phyloP scores from a whole-genome alignment of 1,284 basidiomycete species.

The Austroboletus niveus region DNA sequence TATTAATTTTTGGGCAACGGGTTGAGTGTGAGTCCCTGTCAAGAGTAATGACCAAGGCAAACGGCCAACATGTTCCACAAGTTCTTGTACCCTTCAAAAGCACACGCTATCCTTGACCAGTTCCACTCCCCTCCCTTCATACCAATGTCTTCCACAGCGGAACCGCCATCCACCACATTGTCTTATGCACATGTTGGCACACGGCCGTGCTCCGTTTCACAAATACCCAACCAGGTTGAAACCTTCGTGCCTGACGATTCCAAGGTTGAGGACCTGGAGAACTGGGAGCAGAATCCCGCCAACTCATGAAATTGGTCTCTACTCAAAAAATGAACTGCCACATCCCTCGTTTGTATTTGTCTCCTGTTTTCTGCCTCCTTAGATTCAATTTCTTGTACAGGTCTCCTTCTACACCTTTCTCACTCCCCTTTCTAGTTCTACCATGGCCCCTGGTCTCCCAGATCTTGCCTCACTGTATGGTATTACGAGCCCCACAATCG shows the following conservation, averaged over 20 bases:
- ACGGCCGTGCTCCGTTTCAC: neutral
- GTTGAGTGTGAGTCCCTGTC: constrained; percentile 7
- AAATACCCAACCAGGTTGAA: constrained; percentile 36
- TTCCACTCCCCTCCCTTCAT: neutral
- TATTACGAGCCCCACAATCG: constrained; percentile 58
- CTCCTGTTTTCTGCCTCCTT: neutral
- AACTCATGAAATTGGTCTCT: constrained; percentile 68
- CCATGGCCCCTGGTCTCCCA: constrained; percentile 78
- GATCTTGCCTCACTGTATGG: constrained; percentile 58
- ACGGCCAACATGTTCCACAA: no score
- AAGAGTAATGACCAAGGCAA: neutral
- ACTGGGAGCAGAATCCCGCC: constrained; percentile 58
- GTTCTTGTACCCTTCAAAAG: constrained; percentile 11
- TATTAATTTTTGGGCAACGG: constrained; percentile 3
- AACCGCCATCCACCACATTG: constrained; percentile 23
- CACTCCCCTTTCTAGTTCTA: constrained; percentile 68
- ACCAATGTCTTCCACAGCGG: constrained; percentile 11
- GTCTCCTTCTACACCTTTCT: constrained; percentile 71
- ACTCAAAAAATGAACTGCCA: constrained; percentile 60
- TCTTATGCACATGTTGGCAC: constrained; percentile 18
- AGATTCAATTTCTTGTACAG: constrained; percentile 32
- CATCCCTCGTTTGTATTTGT: constrained; percentile 50
- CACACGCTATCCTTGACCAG: neutral
- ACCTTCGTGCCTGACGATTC: constrained; percentile 49
- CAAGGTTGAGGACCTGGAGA: constrained; percentile 44